These are phyloP conservation scores for Phytophthora ramorum DNA, from an alignment of 352 stramenopile species.

Conservation along the genomic window DNA sequence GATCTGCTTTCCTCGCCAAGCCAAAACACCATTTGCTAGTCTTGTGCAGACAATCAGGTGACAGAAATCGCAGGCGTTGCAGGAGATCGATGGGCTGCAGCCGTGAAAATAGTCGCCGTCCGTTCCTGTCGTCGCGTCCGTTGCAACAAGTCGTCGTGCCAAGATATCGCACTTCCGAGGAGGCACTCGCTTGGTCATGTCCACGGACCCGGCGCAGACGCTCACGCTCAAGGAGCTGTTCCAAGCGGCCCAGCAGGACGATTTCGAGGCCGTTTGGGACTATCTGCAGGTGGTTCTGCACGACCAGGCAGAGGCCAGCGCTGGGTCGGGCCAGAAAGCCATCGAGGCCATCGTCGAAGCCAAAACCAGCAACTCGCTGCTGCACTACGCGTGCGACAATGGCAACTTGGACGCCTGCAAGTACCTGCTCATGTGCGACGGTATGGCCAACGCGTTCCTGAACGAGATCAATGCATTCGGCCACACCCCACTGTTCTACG, in stretches of 20 bases:
- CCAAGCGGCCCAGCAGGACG: slow-evolving; percentile 69
- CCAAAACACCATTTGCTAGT: slow-evolving; percentile 3
- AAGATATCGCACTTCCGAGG: slow-evolving; percentile 26
- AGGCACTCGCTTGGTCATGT: slow-evolving; percentile 14
- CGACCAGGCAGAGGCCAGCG: slow-evolving; percentile 23
- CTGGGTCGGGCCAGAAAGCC: neutral
- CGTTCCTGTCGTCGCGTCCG: slow-evolving; percentile 20
- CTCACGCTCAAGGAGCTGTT: slow-evolving; percentile 75
- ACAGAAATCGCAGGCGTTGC: too few relatives aligned
- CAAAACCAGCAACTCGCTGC: slow-evolving; percentile 76
- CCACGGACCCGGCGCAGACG: slow-evolving; percentile 24
- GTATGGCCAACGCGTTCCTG: slow-evolving; percentile 59
- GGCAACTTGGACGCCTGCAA: slow-evolving; percentile 87
- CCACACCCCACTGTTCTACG: slow-evolving; percentile 84
- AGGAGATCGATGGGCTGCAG: too few relatives aligned
- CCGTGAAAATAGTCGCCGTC: slow-evolving; percentile 19
- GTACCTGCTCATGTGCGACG: slow-evolving; percentile 77
- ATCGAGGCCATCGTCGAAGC: slow-evolving; percentile 59
- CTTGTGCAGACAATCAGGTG: neutral
- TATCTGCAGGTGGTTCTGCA: slow-evolving; percentile 65
- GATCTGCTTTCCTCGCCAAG: slow-evolving; percentile 45
- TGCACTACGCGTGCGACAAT: slow-evolving; percentile 87
- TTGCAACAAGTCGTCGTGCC: slow-evolving; percentile 16
- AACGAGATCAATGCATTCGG: slow-evolving; percentile 83
- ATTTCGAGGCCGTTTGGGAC: slow-evolving; percentile 65